Evolutionary conservation across 371 early-diverging fungal genomes (phyloP), one percentile per base, ranked within the genome.

Genomic region (Apophysomyces variabilis): DNA sequence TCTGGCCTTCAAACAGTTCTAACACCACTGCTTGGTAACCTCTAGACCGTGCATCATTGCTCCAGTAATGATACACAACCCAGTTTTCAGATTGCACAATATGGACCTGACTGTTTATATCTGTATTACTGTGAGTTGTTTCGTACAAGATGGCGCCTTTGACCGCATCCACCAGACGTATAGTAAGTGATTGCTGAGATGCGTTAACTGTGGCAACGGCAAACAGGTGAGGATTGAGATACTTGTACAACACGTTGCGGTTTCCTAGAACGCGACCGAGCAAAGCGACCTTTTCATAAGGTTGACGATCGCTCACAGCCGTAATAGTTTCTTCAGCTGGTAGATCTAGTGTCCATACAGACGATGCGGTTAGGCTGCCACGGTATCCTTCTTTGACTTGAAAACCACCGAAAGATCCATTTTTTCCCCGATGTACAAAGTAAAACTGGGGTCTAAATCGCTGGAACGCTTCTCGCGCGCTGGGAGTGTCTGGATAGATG

Each of bases 211-310:
- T 90, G 44, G 89, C 84, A 21, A 94, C 74, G 2, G 92, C 86
- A 45, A 94, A 75, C 60, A 92, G 69, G 76, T 98, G 92, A 46
- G 97, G 96, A 77, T 96, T 97, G 66, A 97, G 85, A 76, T 97
- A 98, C 78, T 98, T 98, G 91, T 95, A 98, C 32, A 93, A 84
- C 12, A 98, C 98, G 39, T 91, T 88, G 26, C 99, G 93, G 75
- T 96, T 90, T 61, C 96, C 97, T 8, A 96, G 87, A 5, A 96
- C 96, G 11, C 95, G 90, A 6, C 99, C 99, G 18, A 95, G 63
- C 7, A 93, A 92, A 3, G 99, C 94, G 11, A 95, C 85, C 46
- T 85, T 82, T 50, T 88, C 89, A 58, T 75, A 57, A 13, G 69
- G 60, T 36, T 71, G 75, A 8, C 64, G 65, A 13, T 66, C 66